Evolutionary conservation across 257 asterid species (phyloP), one percentile per base, ranked within the genome.

Genomic region (Eustoma russellianum): DNA sequence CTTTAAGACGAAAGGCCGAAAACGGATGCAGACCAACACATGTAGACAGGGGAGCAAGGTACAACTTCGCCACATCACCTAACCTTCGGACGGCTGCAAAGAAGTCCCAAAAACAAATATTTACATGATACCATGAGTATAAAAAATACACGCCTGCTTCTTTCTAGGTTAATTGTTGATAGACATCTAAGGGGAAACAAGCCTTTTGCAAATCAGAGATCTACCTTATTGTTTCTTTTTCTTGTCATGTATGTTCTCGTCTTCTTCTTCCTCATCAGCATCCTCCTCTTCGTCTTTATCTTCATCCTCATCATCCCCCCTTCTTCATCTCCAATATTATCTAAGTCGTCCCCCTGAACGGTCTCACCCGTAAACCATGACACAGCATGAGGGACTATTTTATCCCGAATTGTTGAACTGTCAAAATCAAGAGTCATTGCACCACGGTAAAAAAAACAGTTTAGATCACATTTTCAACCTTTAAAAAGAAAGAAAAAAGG

Each of bases 341-440:
- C 71, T 5, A 28, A 73, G 16, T 28, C 68, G 34, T 85, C 84
- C 10, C 61, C 79, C 55, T 71, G 63, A 56, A 48, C 92, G 59
- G 94, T 90, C 70, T 84, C 97, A 54, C 97, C 97, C 56, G 93
- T 88, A 60, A 79, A 88, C 95, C 93, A 88, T 33, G 88, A 82
- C 40, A 82, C 91, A 46, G 95, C 97, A 66, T 77, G 88, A 59
- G 97, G 96, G 61, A 82, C 79, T 52, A 82, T 74, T 66, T 76
- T 84, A 62, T 80, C 86, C 54, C 88, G 83, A 59, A 88, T 78
- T 24, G 81, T 78, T 40, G 97, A 74, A 51, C 96, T 88, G 78
- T 66, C 41, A 52, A 30, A 46, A 6, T 13, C 12, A 66, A n/a
- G n/a, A 24, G 30, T 24, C 30, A 24, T 24, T 24, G 30, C 30